phyloP scores from a whole-genome alignment of 2,329 filamentous ascomycete genomes.

The Nannizziopsis arthrosporioides region DNA sequence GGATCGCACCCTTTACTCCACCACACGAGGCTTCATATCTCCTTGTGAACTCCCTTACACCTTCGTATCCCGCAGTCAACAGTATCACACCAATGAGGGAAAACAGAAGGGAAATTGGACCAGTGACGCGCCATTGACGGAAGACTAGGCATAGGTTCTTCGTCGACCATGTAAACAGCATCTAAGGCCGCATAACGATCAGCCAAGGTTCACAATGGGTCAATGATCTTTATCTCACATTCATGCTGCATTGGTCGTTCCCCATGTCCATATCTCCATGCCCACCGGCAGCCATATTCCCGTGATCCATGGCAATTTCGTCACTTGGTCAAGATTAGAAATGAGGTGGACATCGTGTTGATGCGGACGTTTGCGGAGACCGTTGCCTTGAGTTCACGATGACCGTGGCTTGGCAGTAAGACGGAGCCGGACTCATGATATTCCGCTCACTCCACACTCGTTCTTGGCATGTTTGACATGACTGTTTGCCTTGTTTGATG shows the following conservation, averaged over 20 bases:
- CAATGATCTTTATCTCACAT: constrained; percentile 45
- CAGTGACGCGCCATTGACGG: constrained; percentile 73
- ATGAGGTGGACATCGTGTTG: no score
- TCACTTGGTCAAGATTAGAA: not conserved
- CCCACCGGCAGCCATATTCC: constrained; percentile 35
- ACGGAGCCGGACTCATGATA: no score
- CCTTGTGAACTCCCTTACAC: constrained; percentile 62
- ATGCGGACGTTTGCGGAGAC: no score
- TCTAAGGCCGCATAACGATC: constrained; percentile 43
- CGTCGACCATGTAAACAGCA: constrained; percentile 97
- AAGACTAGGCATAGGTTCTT: constrained; percentile 94
- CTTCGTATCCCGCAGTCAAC: constrained; percentile 87
- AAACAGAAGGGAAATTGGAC: constrained; percentile 60
- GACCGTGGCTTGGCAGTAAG: no score
- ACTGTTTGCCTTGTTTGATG: no score
- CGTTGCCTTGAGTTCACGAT: no score
- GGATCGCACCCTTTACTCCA: constrained; percentile 2
- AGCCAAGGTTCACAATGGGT: not conserved
- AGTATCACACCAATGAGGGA: constrained; percentile 74
- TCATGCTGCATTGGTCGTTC: constrained; percentile 68
- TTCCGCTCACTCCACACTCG: no score
- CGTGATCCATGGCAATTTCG: not conserved
- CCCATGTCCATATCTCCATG: constrained; percentile 49
- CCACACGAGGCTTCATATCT: constrained; percentile 52
- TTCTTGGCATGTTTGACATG: no score